Evolutionary conservation across 2,329 filamentous ascomycete species (phyloP).

Genomic region (Trichoderma hamatum): DNA sequence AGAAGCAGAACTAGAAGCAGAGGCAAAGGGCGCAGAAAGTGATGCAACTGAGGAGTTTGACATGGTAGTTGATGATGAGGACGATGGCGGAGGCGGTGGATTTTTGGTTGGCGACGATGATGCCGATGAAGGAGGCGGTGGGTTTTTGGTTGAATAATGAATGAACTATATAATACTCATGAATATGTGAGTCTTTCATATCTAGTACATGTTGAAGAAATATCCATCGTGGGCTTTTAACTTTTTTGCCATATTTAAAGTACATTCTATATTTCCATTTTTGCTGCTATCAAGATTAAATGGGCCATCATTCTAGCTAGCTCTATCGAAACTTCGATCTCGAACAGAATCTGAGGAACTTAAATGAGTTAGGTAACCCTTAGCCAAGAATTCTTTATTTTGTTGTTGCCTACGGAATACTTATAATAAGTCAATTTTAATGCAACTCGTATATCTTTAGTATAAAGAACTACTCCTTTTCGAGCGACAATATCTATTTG

Average conservation of each 20-base stretch:
- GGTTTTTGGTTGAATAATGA: slow-evolving; percentile 43
- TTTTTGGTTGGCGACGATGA: slow-evolving; percentile 47
- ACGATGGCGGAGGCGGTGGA: slow-evolving; percentile 52
- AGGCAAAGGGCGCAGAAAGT: slow-evolving; percentile 42
- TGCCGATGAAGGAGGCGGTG: slow-evolving; percentile 45
- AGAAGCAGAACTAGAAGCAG: slow-evolving; percentile 43
- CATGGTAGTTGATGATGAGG: slow-evolving; percentile 45
- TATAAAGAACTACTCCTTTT: background rate
- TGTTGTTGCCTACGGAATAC: background rate
- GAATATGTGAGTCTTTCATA: background rate
- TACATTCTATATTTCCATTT: background rate
- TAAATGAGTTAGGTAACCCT: background rate
- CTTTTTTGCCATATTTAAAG: background rate
- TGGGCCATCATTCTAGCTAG: background rate
- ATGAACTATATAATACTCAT: slow-evolving; percentile 35
- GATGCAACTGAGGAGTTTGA: slow-evolving; percentile 50
- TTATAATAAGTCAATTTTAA: background rate
- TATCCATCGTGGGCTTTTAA: background rate
- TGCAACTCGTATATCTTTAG: background rate
- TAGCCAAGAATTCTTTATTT: background rate
- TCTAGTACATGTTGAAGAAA: background rate
- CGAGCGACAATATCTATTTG: background rate
- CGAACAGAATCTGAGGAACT: background rate
- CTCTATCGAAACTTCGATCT: background rate
- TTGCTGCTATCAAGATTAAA: background rate